phyloP scores from a whole-genome alignment of 106 monocot genomes.

The Cymbidium sinense region DNA sequence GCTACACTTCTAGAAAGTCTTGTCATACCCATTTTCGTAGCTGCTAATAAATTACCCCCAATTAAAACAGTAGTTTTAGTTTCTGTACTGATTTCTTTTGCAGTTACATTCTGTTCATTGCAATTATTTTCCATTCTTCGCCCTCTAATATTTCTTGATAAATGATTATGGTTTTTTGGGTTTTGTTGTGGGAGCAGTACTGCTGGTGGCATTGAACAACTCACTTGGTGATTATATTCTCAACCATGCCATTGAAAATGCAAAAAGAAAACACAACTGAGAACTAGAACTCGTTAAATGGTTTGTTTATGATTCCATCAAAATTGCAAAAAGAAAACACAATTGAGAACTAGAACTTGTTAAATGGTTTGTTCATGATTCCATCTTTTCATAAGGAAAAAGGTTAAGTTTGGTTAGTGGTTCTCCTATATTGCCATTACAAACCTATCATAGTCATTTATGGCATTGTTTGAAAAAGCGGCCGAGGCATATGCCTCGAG shows the following conservation, averaged over 20 bases:
- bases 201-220: not conserved
- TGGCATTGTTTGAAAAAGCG: too few species aligned
- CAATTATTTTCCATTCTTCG: not conserved
- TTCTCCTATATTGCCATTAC: not conserved
- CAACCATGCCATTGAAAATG: not conserved
- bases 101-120: not conserved
- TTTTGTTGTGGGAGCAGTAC: not conserved
- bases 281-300: too few species aligned
- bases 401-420: not conserved
- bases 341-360: not conserved
- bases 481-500: too few species aligned
- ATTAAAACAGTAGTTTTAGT: not conserved
- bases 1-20: not conserved
- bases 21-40: not conserved
- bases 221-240: not conserved
- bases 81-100: not conserved
- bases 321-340: not conserved
- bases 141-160: not conserved
- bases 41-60: not conserved
- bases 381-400: not conserved
- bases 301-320: too few species aligned
- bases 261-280: not conserved
- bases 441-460: not conserved
- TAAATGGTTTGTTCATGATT: not conserved
- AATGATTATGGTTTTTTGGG: conserved; percentile 4